A percentile compares a stretch with the other conserved stretches of the same genome.
These are phyloP conservation scores for Chaetothyriales sp. DNA, from an alignment of 2,329 filamentous ascomycete genomes.

Conservation along the genomic window DNA sequence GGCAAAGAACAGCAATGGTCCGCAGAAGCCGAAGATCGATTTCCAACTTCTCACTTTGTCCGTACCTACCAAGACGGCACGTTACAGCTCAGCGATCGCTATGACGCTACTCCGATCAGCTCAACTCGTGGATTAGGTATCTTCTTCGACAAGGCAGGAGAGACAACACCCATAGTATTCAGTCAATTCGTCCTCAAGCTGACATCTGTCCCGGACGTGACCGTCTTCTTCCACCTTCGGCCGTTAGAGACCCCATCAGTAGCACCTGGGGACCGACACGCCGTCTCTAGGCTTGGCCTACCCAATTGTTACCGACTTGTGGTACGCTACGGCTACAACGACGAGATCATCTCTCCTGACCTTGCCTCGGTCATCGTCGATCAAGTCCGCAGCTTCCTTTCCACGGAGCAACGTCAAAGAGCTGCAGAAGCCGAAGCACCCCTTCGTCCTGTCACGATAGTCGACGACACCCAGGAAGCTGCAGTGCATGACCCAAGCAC, in stretches of 20 bases:
- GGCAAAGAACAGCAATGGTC: conserved; percentile 67
- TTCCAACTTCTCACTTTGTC: conserved; percentile 32
- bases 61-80: conserved; percentile 4
- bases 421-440: background rate
- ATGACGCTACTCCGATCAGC: conserved; percentile 29
- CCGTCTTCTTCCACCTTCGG: conserved; percentile 63
- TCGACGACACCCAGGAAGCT: background rate
- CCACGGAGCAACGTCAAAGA: conserved; percentile 21
- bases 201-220: conserved; percentile 50
- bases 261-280: conserved; percentile 36
- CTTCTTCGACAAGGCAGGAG: conserved; percentile 65
- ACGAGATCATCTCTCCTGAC: conserved; percentile 54
- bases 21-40: conserved; percentile 51
- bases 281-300: conserved; percentile 32
- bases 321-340: conserved; percentile 59
- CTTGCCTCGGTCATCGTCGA: conserved; percentile 48
- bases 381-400: conserved; percentile 41
- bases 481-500: background rate
- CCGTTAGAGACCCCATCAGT: conserved; percentile 48
- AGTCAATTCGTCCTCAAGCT: conserved; percentile 62
- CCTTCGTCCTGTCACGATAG: background rate
- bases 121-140: conserved; percentile 50
- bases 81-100: conserved; percentile 27
- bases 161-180: conserved; percentile 52
- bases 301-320: conserved; percentile 56